Evolutionary conservation across 345 rosid species (phyloP), one percentile per base, ranked within the genome.

Genomic region (Melaleuca quinquenervia): DNA sequence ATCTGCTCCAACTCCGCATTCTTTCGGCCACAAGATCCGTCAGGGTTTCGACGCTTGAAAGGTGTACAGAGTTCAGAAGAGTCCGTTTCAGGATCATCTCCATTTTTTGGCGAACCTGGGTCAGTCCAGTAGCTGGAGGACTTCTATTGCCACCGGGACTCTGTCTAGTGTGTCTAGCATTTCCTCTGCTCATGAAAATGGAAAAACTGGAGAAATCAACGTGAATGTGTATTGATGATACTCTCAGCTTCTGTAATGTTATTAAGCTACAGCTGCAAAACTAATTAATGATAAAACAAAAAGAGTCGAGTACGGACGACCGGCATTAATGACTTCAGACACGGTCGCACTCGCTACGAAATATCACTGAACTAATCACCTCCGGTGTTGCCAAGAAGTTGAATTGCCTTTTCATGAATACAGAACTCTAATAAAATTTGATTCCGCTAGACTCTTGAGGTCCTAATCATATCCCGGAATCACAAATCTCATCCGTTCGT

Each of bases 1-100:
- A 5, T 16, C 8, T 0, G 45, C 24, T 70, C 78, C 1, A 24
- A 70, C 13, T 10, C 1, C 0, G 24, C 78, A 8, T 36, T 32
- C 48, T 32, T 21, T 8, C 0, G 48, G 78, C 24, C 0, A 32
- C 76, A 22, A 32, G 76, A 15, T 64, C 76, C 45, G 0, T 64
- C 0, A n/a, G 3, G 45, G 0, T 64, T 64, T 32, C 78, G 16
- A 16, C 22, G 10, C 45, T 32, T 0, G n/a, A 0, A 64, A 70
- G 78, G 45, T 18, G 24, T 16, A 32, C 78, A 32, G 78, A 70
- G 78, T 70, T 70, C 78, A 5, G 78, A 32, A 70, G 24, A 32
- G 24, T 8, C 48, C 45, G 24, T 36, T 3, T 18, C 78, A 32
- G 45, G 78, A 64, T 32, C 32, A 24, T 41, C 45, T 18, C 45